Percentiles rank a stretch among this genome's conserved stretches.
These are phyloP conservation scores for Dorcoceras hygrometricum DNA, from an alignment of 257 asterid genomes.

Conservation along the genomic window DNA sequence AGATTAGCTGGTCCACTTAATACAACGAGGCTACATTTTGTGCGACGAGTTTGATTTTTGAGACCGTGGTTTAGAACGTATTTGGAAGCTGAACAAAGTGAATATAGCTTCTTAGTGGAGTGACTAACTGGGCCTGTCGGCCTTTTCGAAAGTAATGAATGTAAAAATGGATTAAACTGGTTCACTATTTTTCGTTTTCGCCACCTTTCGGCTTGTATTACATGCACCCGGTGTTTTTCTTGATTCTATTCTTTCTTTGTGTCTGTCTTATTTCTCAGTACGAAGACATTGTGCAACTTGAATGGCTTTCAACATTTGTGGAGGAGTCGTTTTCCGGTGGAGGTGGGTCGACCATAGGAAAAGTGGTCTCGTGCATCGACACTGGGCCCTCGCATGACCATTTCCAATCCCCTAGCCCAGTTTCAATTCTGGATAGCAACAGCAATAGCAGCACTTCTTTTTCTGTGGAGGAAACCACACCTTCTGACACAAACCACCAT, in stretches of 20 bases:
- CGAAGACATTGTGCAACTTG: constrained; percentile 69
- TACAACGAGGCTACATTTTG: neutral
- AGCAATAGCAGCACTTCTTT: constrained; percentile 31
- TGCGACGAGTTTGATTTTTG: no score
- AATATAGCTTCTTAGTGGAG: no score
- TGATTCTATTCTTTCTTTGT: constrained; percentile 19
- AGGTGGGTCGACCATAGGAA: constrained; percentile 48
- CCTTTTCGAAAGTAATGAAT: no score
- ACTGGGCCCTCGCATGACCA: constrained; percentile 34
- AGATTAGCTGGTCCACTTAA: constrained; percentile 24
- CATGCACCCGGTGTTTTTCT: neutral
- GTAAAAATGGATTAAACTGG: no score
- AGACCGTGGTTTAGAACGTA: no score
- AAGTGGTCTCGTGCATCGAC: constrained; percentile 34
- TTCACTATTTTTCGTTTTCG: neutral
- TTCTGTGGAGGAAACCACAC: constrained; percentile 43
- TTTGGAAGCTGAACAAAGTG: no score
- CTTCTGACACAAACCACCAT: constrained; percentile 24
- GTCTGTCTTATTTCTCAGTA: constrained; percentile 39
- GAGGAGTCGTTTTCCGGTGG: constrained; percentile 72
- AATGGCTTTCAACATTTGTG: constrained; percentile 73
- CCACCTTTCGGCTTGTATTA: constrained; percentile 8
- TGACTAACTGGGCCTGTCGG: no score
- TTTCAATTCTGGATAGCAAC: constrained; percentile 27
- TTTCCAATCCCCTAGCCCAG: constrained; percentile 68